A percentile compares a stretch with the other conserved stretches of the same genome.
These are phyloP conservation scores for Macrophomina tecta DNA, from an alignment of 2,329 filamentous ascomycete species.

Conservation along the genomic window DNA sequence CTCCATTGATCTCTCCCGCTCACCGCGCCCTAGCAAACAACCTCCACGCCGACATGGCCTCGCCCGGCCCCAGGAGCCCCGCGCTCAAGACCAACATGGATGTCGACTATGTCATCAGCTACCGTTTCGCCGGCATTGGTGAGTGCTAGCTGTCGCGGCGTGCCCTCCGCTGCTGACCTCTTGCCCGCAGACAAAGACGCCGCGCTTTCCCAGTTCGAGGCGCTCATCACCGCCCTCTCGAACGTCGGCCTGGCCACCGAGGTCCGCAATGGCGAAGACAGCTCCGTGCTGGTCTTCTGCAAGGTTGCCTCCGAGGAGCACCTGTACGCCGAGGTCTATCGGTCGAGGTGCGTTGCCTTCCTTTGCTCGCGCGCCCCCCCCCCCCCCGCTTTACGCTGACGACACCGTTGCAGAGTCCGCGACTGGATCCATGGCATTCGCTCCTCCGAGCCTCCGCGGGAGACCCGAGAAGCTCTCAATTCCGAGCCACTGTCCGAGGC, in stretches of 20 bases:
- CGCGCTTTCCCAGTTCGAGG: slow-evolving; percentile 77
- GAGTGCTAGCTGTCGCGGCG: slow-evolving; percentile 30
- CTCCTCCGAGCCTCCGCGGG: slow-evolving; percentile 74
- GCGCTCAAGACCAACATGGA: slow-evolving; percentile 63
- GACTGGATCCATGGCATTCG: slow-evolving; percentile 94
- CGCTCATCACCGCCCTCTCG: slow-evolving; percentile 76
- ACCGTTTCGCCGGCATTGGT: slow-evolving; percentile 73
- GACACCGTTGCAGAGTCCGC: slow-evolving; percentile 66
- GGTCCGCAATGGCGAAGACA: slow-evolving; percentile 78
- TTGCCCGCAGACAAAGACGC: slow-evolving; percentile 64
- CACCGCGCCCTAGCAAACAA: slow-evolving; percentile 24
- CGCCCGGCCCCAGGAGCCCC: slow-evolving; percentile 39
- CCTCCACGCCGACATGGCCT: slow-evolving; percentile 27
- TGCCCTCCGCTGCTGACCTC: slow-evolving; percentile 30
- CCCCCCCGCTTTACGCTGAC: slow-evolving; percentile 1
- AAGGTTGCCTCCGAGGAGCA: slow-evolving; percentile 77
- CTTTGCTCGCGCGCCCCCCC: not conserved
- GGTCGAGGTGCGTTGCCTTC: slow-evolving; percentile 64
- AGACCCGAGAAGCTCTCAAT: slow-evolving; percentile 71
- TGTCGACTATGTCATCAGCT: slow-evolving; percentile 89
- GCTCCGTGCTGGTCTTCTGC: slow-evolving; percentile 81
- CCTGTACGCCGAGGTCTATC: slow-evolving; percentile 80
- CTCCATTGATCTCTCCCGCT: not conserved
- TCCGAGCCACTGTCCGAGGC: slow-evolving; percentile 83
- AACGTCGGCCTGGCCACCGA: slow-evolving; percentile 84